Evolutionary conservation across 1,284 basidiomycete species (phyloP).

Genomic region (Heterobasidion parviporum): DNA sequence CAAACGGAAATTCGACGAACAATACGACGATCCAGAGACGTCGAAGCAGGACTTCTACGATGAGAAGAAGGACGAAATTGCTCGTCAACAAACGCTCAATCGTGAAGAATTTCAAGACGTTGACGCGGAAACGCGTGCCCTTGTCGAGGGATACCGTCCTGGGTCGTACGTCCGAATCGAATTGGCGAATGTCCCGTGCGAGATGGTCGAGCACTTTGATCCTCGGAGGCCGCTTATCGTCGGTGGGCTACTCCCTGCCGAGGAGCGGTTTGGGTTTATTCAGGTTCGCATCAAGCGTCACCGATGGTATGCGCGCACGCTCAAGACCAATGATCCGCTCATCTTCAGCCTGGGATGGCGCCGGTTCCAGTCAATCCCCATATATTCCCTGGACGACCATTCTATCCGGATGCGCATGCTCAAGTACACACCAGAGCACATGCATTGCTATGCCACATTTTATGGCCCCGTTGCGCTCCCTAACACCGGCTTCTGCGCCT

Average conservation of each 20-base stretch:
- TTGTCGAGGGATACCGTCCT: constrained; percentile 87
- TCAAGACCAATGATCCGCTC: constrained; percentile 97
- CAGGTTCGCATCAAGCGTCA: constrained; percentile 97
- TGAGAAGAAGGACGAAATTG: constrained; percentile 88
- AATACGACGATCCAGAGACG: constrained; percentile 87
- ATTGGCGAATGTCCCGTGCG: constrained; percentile 77
- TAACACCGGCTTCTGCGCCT: constrained; percentile 97
- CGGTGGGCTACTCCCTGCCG: constrained; percentile 87
- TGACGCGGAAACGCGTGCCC: constrained; percentile 70
- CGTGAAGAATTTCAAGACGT: constrained; percentile 80
- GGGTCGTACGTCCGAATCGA: constrained; percentile 95
- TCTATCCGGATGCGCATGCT: constrained; percentile 98
- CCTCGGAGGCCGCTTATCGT: constrained; percentile 87
- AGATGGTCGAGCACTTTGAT: constrained; percentile 92
- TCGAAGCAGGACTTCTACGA: constrained; percentile 83
- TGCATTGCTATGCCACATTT: constrained; percentile 98
- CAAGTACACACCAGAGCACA: constrained; percentile 99
- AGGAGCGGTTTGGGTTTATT: constrained; percentile 89
- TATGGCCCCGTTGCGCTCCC: constrained; percentile 87
- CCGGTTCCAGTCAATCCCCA: constrained; percentile 90
- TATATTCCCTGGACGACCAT: constrained; percentile 96
- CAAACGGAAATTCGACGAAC: constrained; percentile 94
- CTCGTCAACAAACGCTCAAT: constrained; percentile 80
- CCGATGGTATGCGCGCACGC: constrained; percentile 86
- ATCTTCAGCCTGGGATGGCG: constrained; percentile 96